Conservation (phyloP, 2,329 filamentous ascomycete genomes). For the Cryphonectria naterciae region DNA sequence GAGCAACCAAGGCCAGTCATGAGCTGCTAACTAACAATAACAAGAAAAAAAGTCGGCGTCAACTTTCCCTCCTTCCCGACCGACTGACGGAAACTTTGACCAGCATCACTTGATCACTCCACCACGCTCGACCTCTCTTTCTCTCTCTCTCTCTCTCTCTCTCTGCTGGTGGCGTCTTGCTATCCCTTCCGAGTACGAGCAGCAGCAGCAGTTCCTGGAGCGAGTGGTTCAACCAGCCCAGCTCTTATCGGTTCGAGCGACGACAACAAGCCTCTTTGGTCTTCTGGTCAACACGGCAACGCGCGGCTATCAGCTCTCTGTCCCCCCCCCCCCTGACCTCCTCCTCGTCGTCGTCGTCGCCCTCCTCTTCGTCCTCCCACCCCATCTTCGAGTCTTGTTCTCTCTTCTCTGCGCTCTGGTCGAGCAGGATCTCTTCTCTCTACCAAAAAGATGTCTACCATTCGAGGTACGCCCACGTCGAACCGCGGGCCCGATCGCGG, state of each 20-base stretch:
- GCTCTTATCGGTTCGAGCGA: neutral
- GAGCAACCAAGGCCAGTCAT: neutral
- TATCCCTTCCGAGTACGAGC: neutral
- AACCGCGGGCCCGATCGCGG: constrained; percentile 63
- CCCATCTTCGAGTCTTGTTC: neutral
- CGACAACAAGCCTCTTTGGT: neutral
- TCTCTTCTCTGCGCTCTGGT: constrained; percentile 2
- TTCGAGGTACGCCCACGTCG: constrained; percentile 75
- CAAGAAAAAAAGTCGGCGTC: constrained; percentile 8
- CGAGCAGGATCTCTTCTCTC: neutral
- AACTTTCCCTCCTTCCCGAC: neutral
- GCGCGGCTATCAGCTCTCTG: neutral
- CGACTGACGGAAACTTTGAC: neutral
- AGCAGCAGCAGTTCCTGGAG: neutral
- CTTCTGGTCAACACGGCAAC: constrained; percentile 4
- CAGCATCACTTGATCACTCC: neutral
- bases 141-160: neutral
- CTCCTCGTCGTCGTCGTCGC: neutral
- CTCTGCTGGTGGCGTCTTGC: neutral
- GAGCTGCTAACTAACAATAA: constrained; percentile 1
- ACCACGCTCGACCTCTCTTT: neutral
- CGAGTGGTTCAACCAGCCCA: no score
- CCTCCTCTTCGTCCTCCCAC: neutral
- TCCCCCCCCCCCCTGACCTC: neutral
- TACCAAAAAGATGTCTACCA: constrained; percentile 44